Conservation (phyloP, 495 filamentous ascomycete species). For the Margaritispora aquatica region DNA sequence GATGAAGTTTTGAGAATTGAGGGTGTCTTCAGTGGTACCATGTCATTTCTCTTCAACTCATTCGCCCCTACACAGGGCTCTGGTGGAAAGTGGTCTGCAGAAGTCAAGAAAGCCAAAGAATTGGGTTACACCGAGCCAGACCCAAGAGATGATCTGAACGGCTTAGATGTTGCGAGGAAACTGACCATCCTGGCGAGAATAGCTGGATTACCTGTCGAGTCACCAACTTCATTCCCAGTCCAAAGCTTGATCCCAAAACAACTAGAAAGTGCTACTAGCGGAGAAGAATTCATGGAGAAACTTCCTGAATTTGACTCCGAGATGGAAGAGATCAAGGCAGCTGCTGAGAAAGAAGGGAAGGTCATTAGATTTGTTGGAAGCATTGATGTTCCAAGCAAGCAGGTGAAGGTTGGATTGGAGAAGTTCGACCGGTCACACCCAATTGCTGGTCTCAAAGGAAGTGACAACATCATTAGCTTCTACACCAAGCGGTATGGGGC, state of each 20-base stretch:
- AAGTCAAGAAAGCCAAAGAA: slow-evolving; percentile 84
- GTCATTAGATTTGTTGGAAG: slow-evolving; percentile 95
- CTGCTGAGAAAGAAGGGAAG: slow-evolving; percentile 76
- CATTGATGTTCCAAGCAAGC: slow-evolving; percentile 67
- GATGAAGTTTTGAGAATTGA: slow-evolving; percentile 85
- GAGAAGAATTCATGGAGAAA: slow-evolving; percentile 73
- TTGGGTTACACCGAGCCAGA: slow-evolving; percentile 97
- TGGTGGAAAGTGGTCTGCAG: slow-evolving; percentile 74
- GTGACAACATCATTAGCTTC: slow-evolving; percentile 97
- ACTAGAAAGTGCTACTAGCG: slow-evolving; percentile 65
- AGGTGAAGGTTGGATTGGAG: slow-evolving; percentile 84
- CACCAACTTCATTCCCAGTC: slow-evolving; percentile 80
- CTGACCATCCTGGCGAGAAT: slow-evolving; percentile 87
- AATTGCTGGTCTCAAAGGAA: slow-evolving; percentile 90
- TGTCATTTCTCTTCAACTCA: slow-evolving; percentile 94
- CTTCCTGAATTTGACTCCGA: slow-evolving; percentile 71
- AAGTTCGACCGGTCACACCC: slow-evolving; percentile 76
- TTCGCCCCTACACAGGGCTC: slow-evolving; percentile 71
- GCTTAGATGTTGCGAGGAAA: slow-evolving; percentile 94
- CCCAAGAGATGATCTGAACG: slow-evolving; percentile 92
- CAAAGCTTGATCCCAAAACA: slow-evolving; percentile 83
- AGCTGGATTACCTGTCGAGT: slow-evolving; percentile 67
- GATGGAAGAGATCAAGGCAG: slow-evolving; percentile 76
- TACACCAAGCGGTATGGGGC: slow-evolving; percentile 89
- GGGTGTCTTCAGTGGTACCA: slow-evolving; percentile 93